Conservation (phyloP, 768 basidiomycete genomes). For the Pisolithus tinctorius region DNA sequence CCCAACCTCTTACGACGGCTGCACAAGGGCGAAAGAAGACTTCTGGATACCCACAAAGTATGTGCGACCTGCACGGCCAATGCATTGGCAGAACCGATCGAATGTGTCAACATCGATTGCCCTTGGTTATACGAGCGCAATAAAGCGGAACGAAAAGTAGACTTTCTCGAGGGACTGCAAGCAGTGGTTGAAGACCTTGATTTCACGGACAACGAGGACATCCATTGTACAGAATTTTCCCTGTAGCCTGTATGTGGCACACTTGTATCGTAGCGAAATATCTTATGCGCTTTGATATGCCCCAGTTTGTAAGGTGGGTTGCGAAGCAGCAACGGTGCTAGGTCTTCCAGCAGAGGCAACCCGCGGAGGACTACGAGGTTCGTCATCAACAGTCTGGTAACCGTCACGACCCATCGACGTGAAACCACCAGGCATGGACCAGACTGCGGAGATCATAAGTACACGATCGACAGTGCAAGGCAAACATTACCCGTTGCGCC, state of each 20-base stretch:
- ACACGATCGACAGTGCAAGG: background rate
- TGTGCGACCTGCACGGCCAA: conserved; percentile 66
- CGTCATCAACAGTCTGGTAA: conserved; percentile 57
- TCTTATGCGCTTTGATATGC: conserved; percentile 21
- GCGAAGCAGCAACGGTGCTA: conserved; percentile 7
- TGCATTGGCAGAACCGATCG: conserved; percentile 49
- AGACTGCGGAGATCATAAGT: conserved; percentile 38
- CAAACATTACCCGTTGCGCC: conserved; percentile 50
- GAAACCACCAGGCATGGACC: conserved; percentile 75
- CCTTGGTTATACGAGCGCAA: conserved; percentile 72
- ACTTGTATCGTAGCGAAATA: background rate
- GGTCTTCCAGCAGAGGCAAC: conserved; percentile 10
- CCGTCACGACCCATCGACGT: conserved; percentile 47
- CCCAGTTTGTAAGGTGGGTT: conserved; percentile 15
- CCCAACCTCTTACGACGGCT: conserved; percentile 50
- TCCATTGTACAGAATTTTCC: background rate
- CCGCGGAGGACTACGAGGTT: conserved; percentile 16
- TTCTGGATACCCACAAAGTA: conserved; percentile 54
- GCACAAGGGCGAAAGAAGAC: conserved; percentile 46
- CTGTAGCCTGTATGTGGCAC: conserved; percentile 1
- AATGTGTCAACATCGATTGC: conserved; percentile 85
- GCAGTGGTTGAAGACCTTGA: conserved; percentile 26
- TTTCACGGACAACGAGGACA: background rate
- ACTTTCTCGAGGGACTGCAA: conserved; percentile 23
- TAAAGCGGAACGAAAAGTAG: conserved; percentile 42